These are phyloP conservation scores for Ciborinia camelliae DNA, from an alignment of 2,329 filamentous ascomycete genomes.

Conservation along the genomic window DNA sequence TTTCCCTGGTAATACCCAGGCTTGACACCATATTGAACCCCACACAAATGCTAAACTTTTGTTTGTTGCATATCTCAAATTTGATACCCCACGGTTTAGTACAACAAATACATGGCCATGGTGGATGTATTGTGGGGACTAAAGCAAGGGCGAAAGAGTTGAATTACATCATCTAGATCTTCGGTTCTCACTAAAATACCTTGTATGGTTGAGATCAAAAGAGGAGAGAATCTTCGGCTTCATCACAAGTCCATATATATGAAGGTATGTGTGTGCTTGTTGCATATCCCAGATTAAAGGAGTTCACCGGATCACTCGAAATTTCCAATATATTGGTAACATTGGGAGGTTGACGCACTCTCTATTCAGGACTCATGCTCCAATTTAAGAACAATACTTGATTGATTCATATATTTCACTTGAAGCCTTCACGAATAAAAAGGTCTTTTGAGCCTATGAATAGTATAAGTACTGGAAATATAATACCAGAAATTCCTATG, in stretches of 20 bases:
- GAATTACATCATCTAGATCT: background rate
- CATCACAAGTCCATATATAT: background rate
- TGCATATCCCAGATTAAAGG: background rate
- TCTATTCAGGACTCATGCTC: no score
- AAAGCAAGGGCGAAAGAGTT: background rate
- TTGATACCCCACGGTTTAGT: background rate
- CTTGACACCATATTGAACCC: background rate
- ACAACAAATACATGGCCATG: background rate
- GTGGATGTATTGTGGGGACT: no score
- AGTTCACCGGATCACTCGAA: background rate
- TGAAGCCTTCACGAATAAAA: background rate
- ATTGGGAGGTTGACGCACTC: no score
- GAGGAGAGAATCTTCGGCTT: background rate
- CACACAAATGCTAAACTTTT: background rate
- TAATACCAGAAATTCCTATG: no score
- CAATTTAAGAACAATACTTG: no score
- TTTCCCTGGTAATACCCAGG: no score
- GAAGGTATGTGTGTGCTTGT: background rate
- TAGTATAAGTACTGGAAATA: background rate
- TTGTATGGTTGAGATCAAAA: background rate
- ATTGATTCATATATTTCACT: background rate
- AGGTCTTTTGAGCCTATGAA: background rate
- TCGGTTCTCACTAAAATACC: background rate
- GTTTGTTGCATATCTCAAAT: background rate
- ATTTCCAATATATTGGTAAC: no score